Percentiles rank a stretch among this genome's conserved stretches.
Evolutionary conservation across 75 land plant species (phyloP).

Genomic region (Chamaecyparis obtusa): DNA sequence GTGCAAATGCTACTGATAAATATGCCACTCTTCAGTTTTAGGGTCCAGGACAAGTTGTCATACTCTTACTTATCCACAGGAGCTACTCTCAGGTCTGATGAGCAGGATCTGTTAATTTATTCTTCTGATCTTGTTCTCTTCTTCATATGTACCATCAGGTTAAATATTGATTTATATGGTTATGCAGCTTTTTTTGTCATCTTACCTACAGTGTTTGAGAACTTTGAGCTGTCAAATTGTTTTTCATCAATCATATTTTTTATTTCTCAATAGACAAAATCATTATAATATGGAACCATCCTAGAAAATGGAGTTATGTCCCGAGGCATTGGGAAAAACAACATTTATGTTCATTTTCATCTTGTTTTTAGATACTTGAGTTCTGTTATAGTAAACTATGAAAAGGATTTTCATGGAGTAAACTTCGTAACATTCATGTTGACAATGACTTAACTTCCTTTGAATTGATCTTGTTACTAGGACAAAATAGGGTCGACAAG

Average conservation of each 20-base stretch:
- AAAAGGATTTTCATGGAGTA: too few species aligned
- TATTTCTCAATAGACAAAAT: too few species aligned
- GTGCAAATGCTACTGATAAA: neutral
- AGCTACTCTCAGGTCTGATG: neutral
- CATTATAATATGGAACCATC: too few species aligned
- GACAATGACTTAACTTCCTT: too few species aligned
- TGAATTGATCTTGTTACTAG: too few species aligned
- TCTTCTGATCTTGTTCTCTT: neutral
- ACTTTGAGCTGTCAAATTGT: neutral
- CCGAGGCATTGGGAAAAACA: too few species aligned
- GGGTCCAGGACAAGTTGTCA: neutral
- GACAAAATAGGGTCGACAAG: too few species aligned
- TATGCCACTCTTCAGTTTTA: neutral
- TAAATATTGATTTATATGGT: neutral
- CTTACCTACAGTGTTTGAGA: neutral
- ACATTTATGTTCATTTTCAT: too few species aligned
- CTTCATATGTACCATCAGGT: neutral
- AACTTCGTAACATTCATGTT: too few species aligned
- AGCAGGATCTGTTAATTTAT: neutral
- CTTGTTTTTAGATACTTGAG: too few species aligned
- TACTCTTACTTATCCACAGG: neutral
- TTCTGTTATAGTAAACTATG: too few species aligned
- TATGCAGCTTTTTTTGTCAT: neutral
- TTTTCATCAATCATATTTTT: neutral
- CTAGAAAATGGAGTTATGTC: too few species aligned